Conservation (phyloP, 352 stramenopile genomes). For the Pythium pectinolyticum region DNA sequence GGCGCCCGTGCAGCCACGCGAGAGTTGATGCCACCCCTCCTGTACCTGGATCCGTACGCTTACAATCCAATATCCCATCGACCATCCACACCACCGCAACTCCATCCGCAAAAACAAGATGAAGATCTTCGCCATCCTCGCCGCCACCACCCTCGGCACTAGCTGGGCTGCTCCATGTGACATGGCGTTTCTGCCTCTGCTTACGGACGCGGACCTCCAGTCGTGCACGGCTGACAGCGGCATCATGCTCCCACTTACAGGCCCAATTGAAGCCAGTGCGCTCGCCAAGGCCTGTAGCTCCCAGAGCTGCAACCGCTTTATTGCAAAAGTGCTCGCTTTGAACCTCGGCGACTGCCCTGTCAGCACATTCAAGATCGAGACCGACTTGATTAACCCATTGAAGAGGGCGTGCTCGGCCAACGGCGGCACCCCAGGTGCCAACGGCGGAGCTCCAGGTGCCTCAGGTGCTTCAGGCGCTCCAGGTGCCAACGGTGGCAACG, state of each 20-base stretch:
- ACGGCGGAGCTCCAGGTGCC: no score
- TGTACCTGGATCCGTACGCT: no score
- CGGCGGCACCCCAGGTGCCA: background rate
- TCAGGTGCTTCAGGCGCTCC: no score
- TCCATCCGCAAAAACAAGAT: conserved; percentile 5
- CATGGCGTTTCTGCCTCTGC: background rate
- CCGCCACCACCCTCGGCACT: conserved; percentile 3
- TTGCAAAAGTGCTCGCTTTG: conserved; percentile 16
- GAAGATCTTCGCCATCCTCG: conserved; percentile 18
- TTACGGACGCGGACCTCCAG: background rate
- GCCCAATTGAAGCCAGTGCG: background rate
- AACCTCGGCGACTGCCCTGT: conserved; percentile 19
- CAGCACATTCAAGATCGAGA: conserved; percentile 19
- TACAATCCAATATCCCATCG: conserved; percentile 14
- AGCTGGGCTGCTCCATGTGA: conserved; percentile 16
- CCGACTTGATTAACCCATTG: conserved; percentile 15
- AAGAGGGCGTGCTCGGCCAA: conserved; percentile 1
- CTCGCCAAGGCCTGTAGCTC: conserved; percentile 30
- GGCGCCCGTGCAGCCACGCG: no score
- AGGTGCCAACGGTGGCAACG: no score
- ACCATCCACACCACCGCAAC: background rate
- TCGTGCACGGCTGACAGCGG: conserved; percentile 8
- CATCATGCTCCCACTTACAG: background rate
- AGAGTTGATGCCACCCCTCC: no score
- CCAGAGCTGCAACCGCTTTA: conserved; percentile 21